Percentiles rank a stretch among this genome's conserved stretches.
Conservation (phyloP, 164 flowering plant species). For the Kingdonia uniflora region DNA sequence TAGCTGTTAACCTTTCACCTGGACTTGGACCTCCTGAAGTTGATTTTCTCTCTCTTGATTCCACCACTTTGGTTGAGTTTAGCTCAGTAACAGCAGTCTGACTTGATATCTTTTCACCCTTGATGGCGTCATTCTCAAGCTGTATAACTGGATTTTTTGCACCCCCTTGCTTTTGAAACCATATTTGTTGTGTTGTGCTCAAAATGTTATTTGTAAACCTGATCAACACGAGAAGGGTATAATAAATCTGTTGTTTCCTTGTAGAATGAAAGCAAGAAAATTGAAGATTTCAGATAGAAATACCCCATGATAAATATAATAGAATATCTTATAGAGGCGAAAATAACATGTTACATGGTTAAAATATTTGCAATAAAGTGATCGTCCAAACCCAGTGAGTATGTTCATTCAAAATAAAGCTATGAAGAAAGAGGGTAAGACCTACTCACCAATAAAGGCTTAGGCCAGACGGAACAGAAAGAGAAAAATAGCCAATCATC, state of each 20-base stretch:
- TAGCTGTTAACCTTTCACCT: slow-evolving; percentile 62
- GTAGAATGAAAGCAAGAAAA: too few relatives aligned
- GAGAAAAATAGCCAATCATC: slow-evolving; percentile 92
- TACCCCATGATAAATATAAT: too few relatives aligned
- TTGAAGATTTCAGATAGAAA: too few relatives aligned
- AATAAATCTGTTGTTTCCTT: not conserved
- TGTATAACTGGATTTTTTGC: slow-evolving; percentile 43
- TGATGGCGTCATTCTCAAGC: slow-evolving; percentile 23
- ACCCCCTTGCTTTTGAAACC: slow-evolving; percentile 90
- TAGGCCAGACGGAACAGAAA: slow-evolving; percentile 97
- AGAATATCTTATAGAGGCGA: too few relatives aligned
- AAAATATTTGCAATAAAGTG: too few relatives aligned
- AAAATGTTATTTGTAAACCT: slow-evolving; percentile 92
- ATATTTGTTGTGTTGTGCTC: slow-evolving; percentile 80
- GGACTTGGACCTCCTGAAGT: slow-evolving; percentile 46
- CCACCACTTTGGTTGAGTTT: slow-evolving; percentile 12
- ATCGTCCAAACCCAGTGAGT: too few relatives aligned
- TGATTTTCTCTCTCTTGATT: slow-evolving; percentile 26
- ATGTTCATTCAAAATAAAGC: not conserved
- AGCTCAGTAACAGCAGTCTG: slow-evolving; percentile 25
- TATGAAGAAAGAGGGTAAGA: slow-evolving; percentile 8
- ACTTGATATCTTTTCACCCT: slow-evolving; percentile 22
- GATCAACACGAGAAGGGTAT: slow-evolving; percentile 7
- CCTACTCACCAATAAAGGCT: slow-evolving; percentile 89
- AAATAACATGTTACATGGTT: too few relatives aligned